Percentiles rank a stretch among this genome's conserved stretches.
phyloP scores from a whole-genome alignment of 805 yeast species.

The Suhomyces canberraensis region DNA sequence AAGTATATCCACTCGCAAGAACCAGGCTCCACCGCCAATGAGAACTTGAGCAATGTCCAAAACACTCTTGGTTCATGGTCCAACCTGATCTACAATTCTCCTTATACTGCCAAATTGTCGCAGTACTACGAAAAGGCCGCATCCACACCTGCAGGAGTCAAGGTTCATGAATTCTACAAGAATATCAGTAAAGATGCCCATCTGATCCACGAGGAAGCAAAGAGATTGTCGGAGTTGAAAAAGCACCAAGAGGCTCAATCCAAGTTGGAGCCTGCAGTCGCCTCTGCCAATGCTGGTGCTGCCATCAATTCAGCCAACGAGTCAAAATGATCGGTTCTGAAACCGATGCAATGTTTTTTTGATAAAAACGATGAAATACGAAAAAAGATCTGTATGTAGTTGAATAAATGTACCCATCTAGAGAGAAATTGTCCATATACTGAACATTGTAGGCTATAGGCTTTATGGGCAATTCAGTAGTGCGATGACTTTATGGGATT shows the following conservation, averaged over 20 bases:
- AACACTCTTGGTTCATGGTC: conserved; percentile 30
- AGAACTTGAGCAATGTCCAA: conserved; percentile 28
- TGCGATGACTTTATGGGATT: too few relatives aligned
- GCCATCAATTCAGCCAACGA: background rate
- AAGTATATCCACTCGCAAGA: conserved; percentile 58
- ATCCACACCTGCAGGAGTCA: conserved; percentile 50
- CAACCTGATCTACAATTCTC: conserved; percentile 33
- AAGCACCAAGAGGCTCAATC: conserved; percentile 21
- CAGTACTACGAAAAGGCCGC: conserved; percentile 48
- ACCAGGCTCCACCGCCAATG: conserved; percentile 42
- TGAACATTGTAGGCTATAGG: too few relatives aligned
- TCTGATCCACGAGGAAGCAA: conserved; percentile 73
- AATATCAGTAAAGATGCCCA: conserved; percentile 52
- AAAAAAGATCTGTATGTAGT: too few relatives aligned
- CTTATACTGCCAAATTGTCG: conserved; percentile 32
- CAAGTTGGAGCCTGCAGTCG: background rate
- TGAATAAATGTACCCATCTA: too few relatives aligned
- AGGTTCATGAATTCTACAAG: conserved; percentile 58
- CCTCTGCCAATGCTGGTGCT: background rate
- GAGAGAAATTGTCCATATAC: too few relatives aligned
- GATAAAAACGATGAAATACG: too few relatives aligned
- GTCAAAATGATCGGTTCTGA: too few relatives aligned
- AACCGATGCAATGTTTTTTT: too few relatives aligned
- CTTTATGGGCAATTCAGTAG: too few relatives aligned
- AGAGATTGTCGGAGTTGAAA: conserved; percentile 62